Evolutionary conservation across 352 stramenopile genomes (phyloP).

Genomic region (Phytophthora aleatoria): DNA sequence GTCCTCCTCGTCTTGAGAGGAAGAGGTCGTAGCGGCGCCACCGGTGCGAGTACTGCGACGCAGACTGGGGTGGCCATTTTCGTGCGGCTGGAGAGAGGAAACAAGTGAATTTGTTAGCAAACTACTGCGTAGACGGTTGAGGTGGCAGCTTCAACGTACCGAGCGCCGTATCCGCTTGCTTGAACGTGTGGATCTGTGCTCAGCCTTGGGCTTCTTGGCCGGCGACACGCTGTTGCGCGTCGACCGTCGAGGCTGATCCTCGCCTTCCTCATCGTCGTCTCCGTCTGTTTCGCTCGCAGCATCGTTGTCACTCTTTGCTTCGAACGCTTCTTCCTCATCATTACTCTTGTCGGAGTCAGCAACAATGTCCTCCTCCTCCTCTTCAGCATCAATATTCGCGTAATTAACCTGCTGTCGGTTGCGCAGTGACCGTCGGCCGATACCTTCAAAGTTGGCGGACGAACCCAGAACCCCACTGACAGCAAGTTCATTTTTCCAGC

Average conservation of each 20-base stretch:
- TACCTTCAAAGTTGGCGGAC: conserved; percentile 29
- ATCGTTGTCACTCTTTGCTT: conserved; percentile 29
- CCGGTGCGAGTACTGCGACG: conserved; percentile 35
- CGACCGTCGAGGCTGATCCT: conserved; percentile 11
- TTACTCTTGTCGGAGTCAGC: conserved; percentile 30
- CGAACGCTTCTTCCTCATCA: conserved; percentile 33
- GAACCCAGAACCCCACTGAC: conserved; percentile 31
- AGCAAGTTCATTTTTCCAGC: conserved; percentile 50
- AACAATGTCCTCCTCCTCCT: conserved; percentile 41
- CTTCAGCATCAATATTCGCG: conserved; percentile 37
- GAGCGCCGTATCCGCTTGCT: conserved; percentile 37
- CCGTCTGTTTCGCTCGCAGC: conserved; percentile 33
- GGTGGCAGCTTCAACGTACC: conserved; percentile 16
- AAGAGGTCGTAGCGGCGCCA: conserved; percentile 7
- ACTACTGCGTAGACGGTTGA: neutral
- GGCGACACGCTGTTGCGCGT: conserved; percentile 9
- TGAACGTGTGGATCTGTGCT: conserved; percentile 6
- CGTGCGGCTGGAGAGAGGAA: conserved; percentile 20
- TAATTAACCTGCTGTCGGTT: conserved; percentile 59
- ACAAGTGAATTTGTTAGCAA: conserved; percentile 7
- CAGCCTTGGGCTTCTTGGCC: conserved; percentile 27
- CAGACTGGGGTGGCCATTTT: conserved; percentile 11
- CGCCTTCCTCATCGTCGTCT: conserved; percentile 27
- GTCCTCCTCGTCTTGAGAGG: conserved; percentile 27
- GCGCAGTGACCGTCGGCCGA: conserved; percentile 48